Percentiles rank a stretch among this genome's conserved stretches.
These are phyloP conservation scores for Colletotrichum shisoi DNA, from an alignment of 2,329 filamentous ascomycete genomes.

Conservation along the genomic window DNA sequence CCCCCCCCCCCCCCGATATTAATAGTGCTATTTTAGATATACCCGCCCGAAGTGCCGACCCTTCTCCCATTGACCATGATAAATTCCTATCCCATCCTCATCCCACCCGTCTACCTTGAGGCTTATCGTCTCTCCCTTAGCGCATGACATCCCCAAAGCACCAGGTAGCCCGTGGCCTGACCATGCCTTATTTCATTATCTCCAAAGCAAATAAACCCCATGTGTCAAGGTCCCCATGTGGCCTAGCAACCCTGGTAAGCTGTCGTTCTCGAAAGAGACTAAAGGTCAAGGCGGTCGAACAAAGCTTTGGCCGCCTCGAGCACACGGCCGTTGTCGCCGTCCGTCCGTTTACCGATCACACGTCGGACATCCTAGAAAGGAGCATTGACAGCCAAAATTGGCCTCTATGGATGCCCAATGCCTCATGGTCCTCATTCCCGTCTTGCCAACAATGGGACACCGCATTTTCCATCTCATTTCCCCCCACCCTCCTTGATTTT, in stretches of 20 bases:
- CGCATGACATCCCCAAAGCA: conserved; percentile 15
- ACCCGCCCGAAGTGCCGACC: conserved; percentile 37
- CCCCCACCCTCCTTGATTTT: conserved; percentile 7
- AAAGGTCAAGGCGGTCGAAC: conserved; percentile 11
- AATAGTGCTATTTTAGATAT: conserved; percentile 32
- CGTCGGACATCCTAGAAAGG: conserved; percentile 26
- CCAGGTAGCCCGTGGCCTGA: conserved; percentile 14
- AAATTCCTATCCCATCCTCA: conserved; percentile 9
- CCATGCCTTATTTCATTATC: conserved; percentile 21
- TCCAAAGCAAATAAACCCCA: conserved; percentile 6
- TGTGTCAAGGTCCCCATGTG: conserved; percentile 25
- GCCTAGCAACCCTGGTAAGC: conserved; percentile 22
- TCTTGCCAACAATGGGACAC: conserved; percentile 34
- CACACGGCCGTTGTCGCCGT: conserved; percentile 24
- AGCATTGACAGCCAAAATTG: conserved; percentile 33
- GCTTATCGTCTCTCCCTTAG: conserved; percentile 24
- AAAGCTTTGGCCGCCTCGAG: conserved; percentile 15
- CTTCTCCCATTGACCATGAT: conserved; percentile 7
- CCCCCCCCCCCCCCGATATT: conserved; percentile 5
- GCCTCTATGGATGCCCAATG: conserved; percentile 22
- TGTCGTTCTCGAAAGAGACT: conserved; percentile 14
- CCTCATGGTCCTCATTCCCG: conserved; percentile 7
- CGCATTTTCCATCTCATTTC: conserved; percentile 28
- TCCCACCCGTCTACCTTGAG: conserved; percentile 3
- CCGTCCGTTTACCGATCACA: conserved; percentile 33